Evolutionary conservation across 768 basidiomycete genomes (phyloP).

Genomic region (Mycena floridula): DNA sequence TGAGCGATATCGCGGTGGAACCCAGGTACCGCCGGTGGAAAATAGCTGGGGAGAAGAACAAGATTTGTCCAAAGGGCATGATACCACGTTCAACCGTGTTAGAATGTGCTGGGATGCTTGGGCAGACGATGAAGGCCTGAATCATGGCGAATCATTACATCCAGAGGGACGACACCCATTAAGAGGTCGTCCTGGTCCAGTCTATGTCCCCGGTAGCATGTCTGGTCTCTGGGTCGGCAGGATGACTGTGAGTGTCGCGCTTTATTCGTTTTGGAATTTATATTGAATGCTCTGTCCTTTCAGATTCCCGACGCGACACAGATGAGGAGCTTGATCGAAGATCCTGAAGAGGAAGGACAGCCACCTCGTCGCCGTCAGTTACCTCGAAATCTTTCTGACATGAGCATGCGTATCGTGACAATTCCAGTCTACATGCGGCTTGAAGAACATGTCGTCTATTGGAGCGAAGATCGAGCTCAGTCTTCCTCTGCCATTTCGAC

Average conservation of each 20-base stretch:
- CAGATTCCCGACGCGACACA: neutral
- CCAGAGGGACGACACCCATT: neutral
- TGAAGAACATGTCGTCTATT: constrained; percentile 38
- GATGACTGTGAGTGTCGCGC: constrained; percentile 52
- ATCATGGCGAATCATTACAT: neutral
- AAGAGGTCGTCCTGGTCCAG: constrained; percentile 9
- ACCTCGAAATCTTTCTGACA: constrained; percentile 27
- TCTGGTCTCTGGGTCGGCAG: constrained; percentile 57
- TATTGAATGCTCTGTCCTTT: neutral
- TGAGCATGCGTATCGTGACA: constrained; percentile 32
- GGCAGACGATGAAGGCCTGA: neutral
- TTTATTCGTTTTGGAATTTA: too few relatives aligned
- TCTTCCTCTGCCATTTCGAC: constrained; percentile 1
- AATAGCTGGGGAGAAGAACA: too few relatives aligned
- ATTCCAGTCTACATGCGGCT: constrained; percentile 56
- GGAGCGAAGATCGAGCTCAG: neutral
- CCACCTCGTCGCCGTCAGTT: constrained; percentile 15
- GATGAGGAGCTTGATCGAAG: neutral
- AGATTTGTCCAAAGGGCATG: neutral
- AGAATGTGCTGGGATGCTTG: neutral
- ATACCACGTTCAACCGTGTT: neutral
- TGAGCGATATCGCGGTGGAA: neutral
- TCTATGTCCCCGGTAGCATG: constrained; percentile 41
- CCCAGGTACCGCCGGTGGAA: neutral
- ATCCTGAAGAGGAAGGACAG: neutral